phyloP scores from a whole-genome alignment of 148 eudicot species.

The Silene uniflora region DNA sequence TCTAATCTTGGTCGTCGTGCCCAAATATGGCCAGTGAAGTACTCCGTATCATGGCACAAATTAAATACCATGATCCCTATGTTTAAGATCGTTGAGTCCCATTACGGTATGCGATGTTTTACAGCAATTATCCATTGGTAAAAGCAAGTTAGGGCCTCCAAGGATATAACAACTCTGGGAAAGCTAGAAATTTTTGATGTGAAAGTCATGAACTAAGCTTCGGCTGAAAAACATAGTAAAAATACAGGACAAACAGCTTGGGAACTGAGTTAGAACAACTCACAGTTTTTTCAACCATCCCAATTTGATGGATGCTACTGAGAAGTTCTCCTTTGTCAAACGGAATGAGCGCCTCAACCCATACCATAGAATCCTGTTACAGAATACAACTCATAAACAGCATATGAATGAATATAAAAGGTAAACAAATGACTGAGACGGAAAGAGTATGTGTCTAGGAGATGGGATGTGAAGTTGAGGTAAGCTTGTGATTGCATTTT shows the following conservation, averaged over 20 bases:
- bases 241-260: neutral
- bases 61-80: neutral
- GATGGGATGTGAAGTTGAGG: no score
- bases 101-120: neutral
- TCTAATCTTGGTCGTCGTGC: no score
- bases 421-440: no score
- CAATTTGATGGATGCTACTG: constrained; percentile 74
- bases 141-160: neutral
- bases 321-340: constrained; percentile 91
- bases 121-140: neutral
- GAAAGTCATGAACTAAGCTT: neutral
- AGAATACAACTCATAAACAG: neutral
- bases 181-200: neutral
- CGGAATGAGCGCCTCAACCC: constrained; percentile 94
- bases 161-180: neutral
- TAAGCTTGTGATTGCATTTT: no score
- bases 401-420: constrained; percentile 3
- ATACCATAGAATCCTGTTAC: constrained; percentile 84
- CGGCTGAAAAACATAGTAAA: neutral
- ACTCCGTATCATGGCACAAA: neutral
- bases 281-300: constrained; percentile 83
- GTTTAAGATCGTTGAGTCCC: neutral
- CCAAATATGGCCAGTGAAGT: no score
- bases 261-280: constrained; percentile 30
- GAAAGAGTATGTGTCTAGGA: no score